Conservation (phyloP, 768 basidiomycete genomes). For the Hortiboletus campestris region DNA sequence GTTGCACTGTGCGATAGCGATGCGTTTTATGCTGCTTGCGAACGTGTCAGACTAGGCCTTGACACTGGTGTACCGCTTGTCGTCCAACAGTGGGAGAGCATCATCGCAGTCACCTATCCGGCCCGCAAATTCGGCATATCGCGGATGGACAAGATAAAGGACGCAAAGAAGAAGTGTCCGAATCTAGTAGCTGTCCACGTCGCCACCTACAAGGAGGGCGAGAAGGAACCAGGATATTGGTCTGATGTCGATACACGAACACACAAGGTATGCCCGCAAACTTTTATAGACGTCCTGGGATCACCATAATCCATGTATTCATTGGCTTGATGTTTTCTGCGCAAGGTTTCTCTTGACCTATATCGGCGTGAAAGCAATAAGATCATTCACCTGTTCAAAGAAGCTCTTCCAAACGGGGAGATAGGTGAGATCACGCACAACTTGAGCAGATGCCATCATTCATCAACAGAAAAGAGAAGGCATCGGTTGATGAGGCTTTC, state of each 20-base stretch:
- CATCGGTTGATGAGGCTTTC: constrained; percentile 97
- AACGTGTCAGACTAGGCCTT: constrained; percentile 75
- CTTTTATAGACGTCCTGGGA: not conserved
- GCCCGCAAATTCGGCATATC: constrained; percentile 92
- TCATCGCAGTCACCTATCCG: constrained; percentile 96
- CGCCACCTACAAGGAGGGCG: constrained; percentile 90
- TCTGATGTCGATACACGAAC: constrained; percentile 84
- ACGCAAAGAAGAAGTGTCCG: constrained; percentile 85
- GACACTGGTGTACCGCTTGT: constrained; percentile 66
- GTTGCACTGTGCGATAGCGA: constrained; percentile 91
- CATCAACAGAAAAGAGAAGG: constrained; percentile 66
- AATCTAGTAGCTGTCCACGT: constrained; percentile 85
- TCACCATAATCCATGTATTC: not conserved
- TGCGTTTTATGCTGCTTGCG: constrained; percentile 83
- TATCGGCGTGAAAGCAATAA: constrained; percentile 90
- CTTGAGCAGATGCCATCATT: not conserved
- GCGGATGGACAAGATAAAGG: constrained; percentile 80
- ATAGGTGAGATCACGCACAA: constrained; percentile 52
- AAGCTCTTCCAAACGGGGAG: constrained; percentile 74
- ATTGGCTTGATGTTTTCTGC: not conserved
- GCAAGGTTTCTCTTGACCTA: constrained; percentile 85
- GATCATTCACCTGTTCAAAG: constrained; percentile 80
- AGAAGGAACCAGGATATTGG: constrained; percentile 86
- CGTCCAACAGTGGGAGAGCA: constrained; percentile 81
- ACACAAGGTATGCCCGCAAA: constrained; percentile 68